Evolutionary conservation across 2,329 filamentous ascomycete genomes (phyloP).

Genomic region (Phoma sp.): DNA sequence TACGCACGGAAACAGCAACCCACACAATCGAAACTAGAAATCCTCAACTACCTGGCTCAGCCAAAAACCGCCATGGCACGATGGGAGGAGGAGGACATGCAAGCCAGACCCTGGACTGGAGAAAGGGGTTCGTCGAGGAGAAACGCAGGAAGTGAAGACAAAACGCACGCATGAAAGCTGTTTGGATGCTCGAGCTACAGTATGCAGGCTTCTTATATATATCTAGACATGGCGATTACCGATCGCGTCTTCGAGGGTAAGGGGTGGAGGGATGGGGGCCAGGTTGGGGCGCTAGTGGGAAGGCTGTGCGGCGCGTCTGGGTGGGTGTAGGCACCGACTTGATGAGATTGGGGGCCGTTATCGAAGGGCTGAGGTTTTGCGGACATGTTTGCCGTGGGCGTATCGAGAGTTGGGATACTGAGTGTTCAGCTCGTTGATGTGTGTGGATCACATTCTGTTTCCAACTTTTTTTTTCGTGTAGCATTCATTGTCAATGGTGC

Average conservation of each 20-base stretch:
- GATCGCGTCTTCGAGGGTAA: too few relatives aligned
- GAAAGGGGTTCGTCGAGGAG: neutral
- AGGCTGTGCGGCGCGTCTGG: neutral
- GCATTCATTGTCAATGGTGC: too few relatives aligned
- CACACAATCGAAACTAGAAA: neutral
- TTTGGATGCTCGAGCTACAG: too few relatives aligned
- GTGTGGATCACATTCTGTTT: too few relatives aligned
- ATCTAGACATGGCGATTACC: too few relatives aligned
- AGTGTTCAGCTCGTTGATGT: too few relatives aligned
- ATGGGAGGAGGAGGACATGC: neutral
- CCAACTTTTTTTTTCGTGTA: too few relatives aligned
- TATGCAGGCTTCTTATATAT: neutral
- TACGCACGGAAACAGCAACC: neutral
- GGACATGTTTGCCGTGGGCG: too few relatives aligned
- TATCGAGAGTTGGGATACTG: too few relatives aligned
- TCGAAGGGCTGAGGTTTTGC: neutral
- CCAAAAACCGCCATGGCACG: neutral
- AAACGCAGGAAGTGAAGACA: neutral
- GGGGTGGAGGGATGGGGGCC: too few relatives aligned
- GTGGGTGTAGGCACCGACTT: too few relatives aligned
- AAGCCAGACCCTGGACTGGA: neutral
- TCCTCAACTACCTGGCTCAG: neutral
- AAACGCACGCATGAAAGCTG: too few relatives aligned
- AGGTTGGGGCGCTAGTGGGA: neutral
- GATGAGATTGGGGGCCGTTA: neutral